Evolutionary conservation across 2,329 filamentous ascomycete genomes (phyloP), one percentile per base, ranked within the genome.

Genomic region (Graphilbum sp.): DNA sequence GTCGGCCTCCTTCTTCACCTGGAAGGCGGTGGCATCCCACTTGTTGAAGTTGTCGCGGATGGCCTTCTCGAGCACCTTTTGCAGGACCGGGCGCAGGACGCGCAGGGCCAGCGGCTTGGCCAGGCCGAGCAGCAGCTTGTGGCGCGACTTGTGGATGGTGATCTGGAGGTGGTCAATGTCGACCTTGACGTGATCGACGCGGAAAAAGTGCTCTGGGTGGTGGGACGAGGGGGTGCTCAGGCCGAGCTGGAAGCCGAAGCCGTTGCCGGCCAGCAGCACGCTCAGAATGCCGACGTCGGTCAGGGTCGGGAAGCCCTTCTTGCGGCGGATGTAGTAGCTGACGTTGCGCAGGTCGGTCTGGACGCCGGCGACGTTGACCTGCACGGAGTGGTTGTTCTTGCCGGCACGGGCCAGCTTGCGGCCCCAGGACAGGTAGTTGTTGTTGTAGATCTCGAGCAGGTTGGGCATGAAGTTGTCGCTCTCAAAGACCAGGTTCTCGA

Each of bases 391-490:
- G 59, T 83, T 79, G 58, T 75, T 79, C 66, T 79, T 84, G 67
- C 72, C 69, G 54, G 77, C 79, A 74, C 90, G 94, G 49, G 86
- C 69, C 55, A 78, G 79, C 75, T 92, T 95, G 54, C 90, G 85
- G 29, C 88, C 90, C 77, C 82, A 94, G 48, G 83, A 78, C 72
- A 87, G 85, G 64, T 90, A 92, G 64, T 96, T 90, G 62, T 96
- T 87, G 54, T 76, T 90, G 42, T 77, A 73, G 44, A 96, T 69
- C 57, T 98, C 88, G 30, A 93, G 59, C 5, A 88, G 69, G 50
- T 98, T 98, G 45, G 90, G 90, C 61, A 87, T 85, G 49, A 98
- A 76, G 61, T 98, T 98, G 65, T 96, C 87, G 47, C 84, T 87
- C 63, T 98, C 90, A 37, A 98, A 72, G 34, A 95, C 80, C 11